A percentile compares a stretch with the other conserved stretches of the same genome.
Evolutionary conservation across 225 moss, liverwort and hornwort genomes (phyloP).

Genomic region (Polytrichum commune): DNA sequence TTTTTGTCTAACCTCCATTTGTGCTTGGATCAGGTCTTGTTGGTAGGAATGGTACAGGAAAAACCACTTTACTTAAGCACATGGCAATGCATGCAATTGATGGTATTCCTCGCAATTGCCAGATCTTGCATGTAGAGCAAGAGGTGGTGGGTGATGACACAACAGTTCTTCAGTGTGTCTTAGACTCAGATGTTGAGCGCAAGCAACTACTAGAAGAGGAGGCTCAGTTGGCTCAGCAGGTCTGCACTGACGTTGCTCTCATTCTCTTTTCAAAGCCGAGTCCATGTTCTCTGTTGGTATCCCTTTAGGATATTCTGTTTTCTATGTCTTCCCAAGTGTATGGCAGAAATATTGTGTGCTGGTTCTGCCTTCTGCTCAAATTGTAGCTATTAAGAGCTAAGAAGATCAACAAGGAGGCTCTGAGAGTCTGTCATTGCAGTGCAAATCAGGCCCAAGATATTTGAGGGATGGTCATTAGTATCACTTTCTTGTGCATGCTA

Average conservation of each 20-base stretch:
- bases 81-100: slow-evolving; percentile 97
- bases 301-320: too few species aligned
- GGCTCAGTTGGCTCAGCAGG: slow-evolving; percentile 73
- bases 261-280: too few species aligned
- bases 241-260: slow-evolving; percentile 6
- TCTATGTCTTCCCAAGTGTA: background rate
- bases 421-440: too few species aligned
- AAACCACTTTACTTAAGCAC: slow-evolving; percentile 94
- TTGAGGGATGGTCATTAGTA: too few species aligned
- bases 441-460: too few species aligned
- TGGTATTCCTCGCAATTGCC: slow-evolving; percentile 94
- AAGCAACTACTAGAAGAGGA: slow-evolving; percentile 90
- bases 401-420: too few species aligned
- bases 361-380: too few species aligned
- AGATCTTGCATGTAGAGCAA: slow-evolving; percentile 98
- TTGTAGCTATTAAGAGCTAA: too few species aligned
- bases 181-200: slow-evolving; percentile 91
- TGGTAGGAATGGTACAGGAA: slow-evolving; percentile 98
- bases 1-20: slow-evolving; percentile 4
- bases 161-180: slow-evolving; percentile 88
- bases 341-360: too few species aligned
- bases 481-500: too few species aligned
- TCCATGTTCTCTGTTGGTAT: too few species aligned
- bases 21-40: slow-evolving; percentile 68
- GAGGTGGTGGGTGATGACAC: slow-evolving; percentile 97